phyloP scores from a whole-genome alignment of 805 yeast genomes.

The Cyberlindnera suaveolens region DNA sequence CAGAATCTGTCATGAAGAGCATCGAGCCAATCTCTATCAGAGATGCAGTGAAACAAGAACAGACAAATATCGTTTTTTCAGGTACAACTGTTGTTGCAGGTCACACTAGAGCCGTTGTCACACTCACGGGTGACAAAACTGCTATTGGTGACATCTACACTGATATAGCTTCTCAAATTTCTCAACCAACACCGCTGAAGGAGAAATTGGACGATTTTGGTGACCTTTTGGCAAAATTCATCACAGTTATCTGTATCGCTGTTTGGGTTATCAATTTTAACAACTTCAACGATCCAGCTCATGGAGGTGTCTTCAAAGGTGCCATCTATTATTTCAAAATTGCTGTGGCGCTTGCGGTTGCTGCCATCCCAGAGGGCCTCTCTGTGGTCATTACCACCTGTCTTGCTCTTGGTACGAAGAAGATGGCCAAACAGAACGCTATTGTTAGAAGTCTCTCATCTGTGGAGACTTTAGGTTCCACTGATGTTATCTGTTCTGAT shows the following conservation, averaged over 20 bases:
- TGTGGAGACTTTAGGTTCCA: constrained; percentile 55
- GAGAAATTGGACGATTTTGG: constrained; percentile 33
- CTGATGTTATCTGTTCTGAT: constrained; percentile 41
- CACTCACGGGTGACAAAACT: constrained; percentile 41
- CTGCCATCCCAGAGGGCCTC: constrained; percentile 49
- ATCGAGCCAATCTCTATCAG: constrained; percentile 20
- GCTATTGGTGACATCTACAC: constrained; percentile 43
- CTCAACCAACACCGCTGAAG: constrained; percentile 31
- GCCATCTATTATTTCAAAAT: constrained; percentile 47
- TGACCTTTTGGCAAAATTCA: constrained; percentile 35
- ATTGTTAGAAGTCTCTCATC: constrained; percentile 41
- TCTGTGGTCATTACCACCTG: constrained; percentile 49
- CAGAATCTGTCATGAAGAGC: constrained; percentile 34
- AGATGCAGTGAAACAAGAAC: constrained; percentile 32
- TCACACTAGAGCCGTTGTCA: constrained; percentile 38
- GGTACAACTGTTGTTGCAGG: constrained; percentile 41
- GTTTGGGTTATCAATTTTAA: constrained; percentile 39
- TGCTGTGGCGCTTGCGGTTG: constrained; percentile 43
- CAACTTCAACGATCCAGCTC: constrained; percentile 36
- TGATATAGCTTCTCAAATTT: constrained; percentile 34
- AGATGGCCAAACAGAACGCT: constrained; percentile 42
- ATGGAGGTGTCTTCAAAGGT: constrained; percentile 35
- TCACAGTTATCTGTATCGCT: constrained; percentile 39
- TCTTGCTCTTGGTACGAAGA: constrained; percentile 41
- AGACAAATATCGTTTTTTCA: constrained; percentile 38